Evolutionary conservation across 2,329 filamentous ascomycete genomes (phyloP).

Genomic region (Fusarium lyarnte): DNA sequence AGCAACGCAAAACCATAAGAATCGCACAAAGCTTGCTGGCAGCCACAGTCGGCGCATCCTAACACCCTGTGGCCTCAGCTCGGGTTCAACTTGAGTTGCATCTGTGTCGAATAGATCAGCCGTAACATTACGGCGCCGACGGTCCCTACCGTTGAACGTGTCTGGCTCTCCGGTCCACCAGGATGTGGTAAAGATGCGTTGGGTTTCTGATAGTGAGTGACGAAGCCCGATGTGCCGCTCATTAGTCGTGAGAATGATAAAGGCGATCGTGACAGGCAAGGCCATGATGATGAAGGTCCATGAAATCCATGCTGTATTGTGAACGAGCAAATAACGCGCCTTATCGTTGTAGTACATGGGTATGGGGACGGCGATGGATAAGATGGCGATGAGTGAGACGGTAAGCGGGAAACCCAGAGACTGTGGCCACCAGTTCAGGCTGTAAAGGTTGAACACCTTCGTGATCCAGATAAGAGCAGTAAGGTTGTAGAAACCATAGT

Average conservation of each 20-base stretch:
- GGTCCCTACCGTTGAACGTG: constrained; percentile 56
- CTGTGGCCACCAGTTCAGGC: constrained; percentile 76
- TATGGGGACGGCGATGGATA: constrained; percentile 69
- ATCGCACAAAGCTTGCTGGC: constrained; percentile 73
- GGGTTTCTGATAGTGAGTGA: constrained; percentile 71
- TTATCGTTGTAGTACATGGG: constrained; percentile 66
- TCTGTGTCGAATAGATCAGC: constrained; percentile 53
- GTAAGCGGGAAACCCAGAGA: constrained; percentile 72
- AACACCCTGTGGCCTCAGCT: constrained; percentile 46
- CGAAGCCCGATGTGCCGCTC: constrained; percentile 71
- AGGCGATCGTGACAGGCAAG: constrained; percentile 72
- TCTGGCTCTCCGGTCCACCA: constrained; percentile 72
- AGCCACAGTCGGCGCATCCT: constrained; percentile 65
- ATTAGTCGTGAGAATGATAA: constrained; percentile 69
- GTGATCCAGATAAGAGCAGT: constrained; percentile 76
- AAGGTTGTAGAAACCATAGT: constrained; percentile 75
- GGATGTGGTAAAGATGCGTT: constrained; percentile 72
- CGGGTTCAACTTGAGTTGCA: constrained; percentile 39
- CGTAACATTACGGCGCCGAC: constrained; percentile 51
- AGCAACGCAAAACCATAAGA: constrained; percentile 75
- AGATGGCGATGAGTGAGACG: constrained; percentile 66
- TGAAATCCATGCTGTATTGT: constrained; percentile 75
- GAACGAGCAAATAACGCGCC: constrained; percentile 62
- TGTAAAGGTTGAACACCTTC: constrained; percentile 77
- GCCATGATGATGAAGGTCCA: constrained; percentile 78